Conservation (phyloP, 768 basidiomycete species). For the Harrya chromipes region DNA sequence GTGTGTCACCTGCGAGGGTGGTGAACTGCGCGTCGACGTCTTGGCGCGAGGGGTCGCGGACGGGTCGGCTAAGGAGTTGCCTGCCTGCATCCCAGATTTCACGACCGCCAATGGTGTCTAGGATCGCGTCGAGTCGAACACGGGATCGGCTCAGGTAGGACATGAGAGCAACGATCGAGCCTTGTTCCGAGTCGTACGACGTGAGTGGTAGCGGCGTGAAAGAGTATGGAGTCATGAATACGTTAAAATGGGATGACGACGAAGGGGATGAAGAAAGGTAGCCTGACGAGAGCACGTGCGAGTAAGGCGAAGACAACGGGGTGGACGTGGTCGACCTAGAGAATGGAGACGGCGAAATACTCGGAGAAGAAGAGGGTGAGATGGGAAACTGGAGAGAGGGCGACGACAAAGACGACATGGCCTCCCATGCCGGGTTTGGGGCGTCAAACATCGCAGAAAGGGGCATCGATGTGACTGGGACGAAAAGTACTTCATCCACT, state of each 20-base stretch:
- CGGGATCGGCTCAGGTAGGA: conserved; percentile 27
- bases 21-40: conserved; percentile 58
- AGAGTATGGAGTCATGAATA: conserved; percentile 30
- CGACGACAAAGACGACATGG: conserved; percentile 20
- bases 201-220: conserved; percentile 29
- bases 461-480: conserved; percentile 22
- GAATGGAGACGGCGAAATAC: conserved; percentile 33
- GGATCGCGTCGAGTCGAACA: conserved; percentile 65
- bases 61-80: conserved; percentile 46
- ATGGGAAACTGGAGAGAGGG: conserved; percentile 24
- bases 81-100: conserved; percentile 76
- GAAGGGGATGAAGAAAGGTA: conserved; percentile 25
- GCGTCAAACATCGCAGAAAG: conserved; percentile 22
- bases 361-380: conserved; percentile 31
- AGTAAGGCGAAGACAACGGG: conserved; percentile 31
- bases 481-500: conserved; percentile 75
- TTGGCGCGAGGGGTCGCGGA: conserved; percentile 28
- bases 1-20: conserved; percentile 72
- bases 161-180: conserved; percentile 24
- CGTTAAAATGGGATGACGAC: conserved; percentile 23
- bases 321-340: conserved; percentile 30
- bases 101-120: conserved; percentile 82
- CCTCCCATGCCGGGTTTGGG: conserved; percentile 19
- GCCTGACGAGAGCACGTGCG: conserved; percentile 21
- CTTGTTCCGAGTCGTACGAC: conserved; percentile 27